phyloP scores from a whole-genome alignment of 495 filamentous ascomycete genomes.

The Aspergillus homomorphus region DNA sequence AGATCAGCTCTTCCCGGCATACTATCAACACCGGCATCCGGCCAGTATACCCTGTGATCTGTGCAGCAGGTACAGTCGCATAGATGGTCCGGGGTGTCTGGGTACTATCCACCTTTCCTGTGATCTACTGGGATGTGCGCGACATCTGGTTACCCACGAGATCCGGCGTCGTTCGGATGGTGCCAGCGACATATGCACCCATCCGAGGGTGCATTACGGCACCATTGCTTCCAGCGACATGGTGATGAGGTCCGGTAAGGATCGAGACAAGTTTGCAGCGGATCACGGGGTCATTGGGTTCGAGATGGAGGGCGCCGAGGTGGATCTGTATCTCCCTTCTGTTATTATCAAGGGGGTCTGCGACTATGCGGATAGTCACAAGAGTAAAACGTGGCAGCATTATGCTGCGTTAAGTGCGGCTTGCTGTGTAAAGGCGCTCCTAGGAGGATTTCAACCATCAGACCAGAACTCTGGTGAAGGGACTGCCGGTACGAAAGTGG shows the following conservation, averaged over 20 bases:
- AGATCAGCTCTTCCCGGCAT: too few relatives aligned
- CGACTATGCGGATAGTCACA: constrained; percentile 42
- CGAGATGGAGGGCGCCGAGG: constrained; percentile 37
- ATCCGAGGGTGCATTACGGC: constrained; percentile 22
- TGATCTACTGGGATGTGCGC: background rate
- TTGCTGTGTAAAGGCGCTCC: constrained; percentile 26
- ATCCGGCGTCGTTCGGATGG: background rate
- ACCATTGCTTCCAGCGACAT: constrained; percentile 28
- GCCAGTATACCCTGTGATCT: too few relatives aligned
- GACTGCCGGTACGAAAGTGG: too few relatives aligned
- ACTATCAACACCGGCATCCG: too few relatives aligned
- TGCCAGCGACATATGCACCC: background rate
- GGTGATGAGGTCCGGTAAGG: constrained; percentile 28
- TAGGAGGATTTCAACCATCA: constrained; percentile 3
- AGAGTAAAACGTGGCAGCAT: constrained; percentile 37
- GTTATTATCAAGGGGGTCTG: constrained; percentile 38
- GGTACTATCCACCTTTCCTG: background rate
- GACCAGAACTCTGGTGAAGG: too few relatives aligned
- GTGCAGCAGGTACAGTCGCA: too few relatives aligned
- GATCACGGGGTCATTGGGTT: constrained; percentile 29
- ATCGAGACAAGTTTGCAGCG: constrained; percentile 25
- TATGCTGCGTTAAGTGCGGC: constrained; percentile 36
- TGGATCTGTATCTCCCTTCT: constrained; percentile 29
- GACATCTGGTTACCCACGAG: background rate
- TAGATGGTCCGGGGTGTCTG: too few relatives aligned